Base-by-base conservation (phyloP, 345 rosid species). In the Populus nigra region DNA sequence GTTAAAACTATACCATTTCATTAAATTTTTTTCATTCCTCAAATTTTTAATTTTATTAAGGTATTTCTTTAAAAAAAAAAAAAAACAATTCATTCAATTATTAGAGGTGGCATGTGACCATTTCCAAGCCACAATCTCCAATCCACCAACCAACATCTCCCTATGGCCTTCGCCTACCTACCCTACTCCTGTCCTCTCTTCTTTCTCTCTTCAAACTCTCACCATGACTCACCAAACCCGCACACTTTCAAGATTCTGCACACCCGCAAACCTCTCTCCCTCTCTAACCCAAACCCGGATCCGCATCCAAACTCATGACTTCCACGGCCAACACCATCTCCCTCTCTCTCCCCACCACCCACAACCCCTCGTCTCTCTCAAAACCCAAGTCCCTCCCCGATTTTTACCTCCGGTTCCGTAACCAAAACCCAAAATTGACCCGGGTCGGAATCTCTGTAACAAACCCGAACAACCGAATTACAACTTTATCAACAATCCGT, bases 321-420 rank as follows among this genome's bases (percentile, higher is more conserved):
- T 38, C 84, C 73, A 23, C 89, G 7, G 76, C 92, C 13, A 85
- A 80, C 73, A 77, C 94, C 50, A 41, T 90, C 83, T 85, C 91
- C 4, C 81, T 84, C n/a, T 77, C 90, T 39, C 79, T 83, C 75
- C 55, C 92, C 33, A 81, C 76, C 72, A 10, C 83, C 76, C 75
- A 72, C 41, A 8, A n/a, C 12, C 29, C 16, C 31, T 73, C 68
- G 45, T 36, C 65, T 23, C 12, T 66, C 5, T 59, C 43, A 53
- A 67, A 50, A 20, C 81, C 83, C 78, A 80, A 80, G 50, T 1
- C n/a, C 63, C 41, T 75, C 11, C 25, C 87, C 33, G 79, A 74
- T 45, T 74, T 72, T 50, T 63, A 62, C 31, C 49, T 69, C 68
- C 79, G 85, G 29, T 77, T 86, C 71, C 73, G 57, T 25, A 85